Percentiles rank a stretch among this genome's conserved stretches.
phyloP scores from a whole-genome alignment of 1,284 basidiomycete genomes.

The Ganoderma resinaceum region DNA sequence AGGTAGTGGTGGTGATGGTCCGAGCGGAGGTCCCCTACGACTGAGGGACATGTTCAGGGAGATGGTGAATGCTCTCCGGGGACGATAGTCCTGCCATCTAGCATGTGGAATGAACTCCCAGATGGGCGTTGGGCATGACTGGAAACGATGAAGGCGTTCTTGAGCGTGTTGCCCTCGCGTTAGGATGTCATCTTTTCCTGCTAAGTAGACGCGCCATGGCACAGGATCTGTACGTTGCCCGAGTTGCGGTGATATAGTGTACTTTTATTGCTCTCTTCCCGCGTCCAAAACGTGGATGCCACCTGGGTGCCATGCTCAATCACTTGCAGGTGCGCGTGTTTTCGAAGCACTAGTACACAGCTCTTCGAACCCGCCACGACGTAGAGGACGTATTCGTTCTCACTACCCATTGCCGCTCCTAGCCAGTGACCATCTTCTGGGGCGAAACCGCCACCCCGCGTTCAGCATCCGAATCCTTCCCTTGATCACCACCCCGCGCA shows the following conservation, averaged over 20 bases:
- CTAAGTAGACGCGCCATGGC: background rate
- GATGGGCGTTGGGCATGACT: background rate
- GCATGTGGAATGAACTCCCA: background rate
- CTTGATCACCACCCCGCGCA: constrained; percentile 18
- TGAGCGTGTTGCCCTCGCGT: constrained; percentile 13
- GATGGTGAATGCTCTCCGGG: constrained; percentile 35
- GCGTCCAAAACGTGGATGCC: constrained; percentile 3
- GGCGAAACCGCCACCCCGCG: background rate
- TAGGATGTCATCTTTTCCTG: constrained; percentile 2
- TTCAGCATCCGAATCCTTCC: background rate
- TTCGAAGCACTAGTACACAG: background rate
- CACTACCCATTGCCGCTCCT: background rate
- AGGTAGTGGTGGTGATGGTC: constrained; percentile 1
- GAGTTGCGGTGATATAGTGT: background rate
- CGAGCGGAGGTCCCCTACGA: constrained; percentile 20
- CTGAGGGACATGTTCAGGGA: constrained; percentile 37
- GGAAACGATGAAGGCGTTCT: background rate
- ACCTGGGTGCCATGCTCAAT: constrained; percentile 1
- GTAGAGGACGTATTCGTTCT: background rate
- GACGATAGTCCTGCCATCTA: constrained; percentile 16
- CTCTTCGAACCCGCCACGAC: background rate
- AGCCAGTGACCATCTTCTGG: background rate
- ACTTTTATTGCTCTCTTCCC: background rate
- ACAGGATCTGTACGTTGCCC: constrained; percentile 4
- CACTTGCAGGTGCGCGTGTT: constrained; percentile 1